Percentiles rank a stretch among this genome's conserved stretches.
phyloP scores from a whole-genome alignment of 1,139 yeast genomes.

The Lodderomyces theae region DNA sequence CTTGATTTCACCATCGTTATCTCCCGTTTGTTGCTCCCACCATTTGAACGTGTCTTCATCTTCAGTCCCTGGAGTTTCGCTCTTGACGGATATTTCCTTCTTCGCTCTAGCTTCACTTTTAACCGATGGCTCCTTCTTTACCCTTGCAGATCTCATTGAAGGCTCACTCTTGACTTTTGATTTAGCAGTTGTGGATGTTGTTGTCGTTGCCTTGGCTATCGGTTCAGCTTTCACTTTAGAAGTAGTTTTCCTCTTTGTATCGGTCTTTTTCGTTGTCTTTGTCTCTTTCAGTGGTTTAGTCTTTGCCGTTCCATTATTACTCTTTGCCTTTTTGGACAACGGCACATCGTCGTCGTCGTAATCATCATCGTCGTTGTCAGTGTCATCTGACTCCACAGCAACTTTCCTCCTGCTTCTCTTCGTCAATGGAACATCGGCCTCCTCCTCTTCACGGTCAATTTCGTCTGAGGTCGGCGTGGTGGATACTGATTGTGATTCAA shows the following conservation, averaged over 20 bases:
- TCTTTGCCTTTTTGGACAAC: slow-evolving; percentile 9
- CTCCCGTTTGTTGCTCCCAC: slow-evolving; percentile 74
- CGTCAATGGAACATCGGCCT: slow-evolving; percentile 11
- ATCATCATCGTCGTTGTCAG: neutral
- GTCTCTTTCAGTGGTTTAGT: slow-evolving; percentile 2
- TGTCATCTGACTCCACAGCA: neutral
- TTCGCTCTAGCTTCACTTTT: slow-evolving; percentile 7
- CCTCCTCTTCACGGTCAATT: slow-evolving; percentile 9
- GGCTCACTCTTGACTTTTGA: slow-evolving; percentile 5
- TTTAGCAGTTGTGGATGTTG: slow-evolving; percentile 3
- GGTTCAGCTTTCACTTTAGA: slow-evolving; percentile 8
- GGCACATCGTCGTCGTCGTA: slow-evolving; percentile 13
- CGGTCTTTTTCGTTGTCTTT: slow-evolving; percentile 4
- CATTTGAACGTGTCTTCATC: slow-evolving; percentile 66
- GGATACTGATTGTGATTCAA: slow-evolving; percentile 4
- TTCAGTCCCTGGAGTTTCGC: slow-evolving; percentile 10
- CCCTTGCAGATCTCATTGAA: slow-evolving; percentile 7
- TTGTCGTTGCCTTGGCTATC: slow-evolving; percentile 4
- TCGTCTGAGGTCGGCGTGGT: slow-evolving; percentile 7
- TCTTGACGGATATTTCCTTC: slow-evolving; percentile 4
- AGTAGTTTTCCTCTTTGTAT: slow-evolving; percentile 5
- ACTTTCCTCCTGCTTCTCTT: slow-evolving; percentile 8
- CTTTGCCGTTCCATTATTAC: slow-evolving; percentile 8
- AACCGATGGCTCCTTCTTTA: slow-evolving; percentile 3
- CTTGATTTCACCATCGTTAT: slow-evolving; percentile 60